These are phyloP conservation scores for Colletotrichum sublineola DNA, from an alignment of 2,329 filamentous ascomycete genomes.

Conservation along the genomic window DNA sequence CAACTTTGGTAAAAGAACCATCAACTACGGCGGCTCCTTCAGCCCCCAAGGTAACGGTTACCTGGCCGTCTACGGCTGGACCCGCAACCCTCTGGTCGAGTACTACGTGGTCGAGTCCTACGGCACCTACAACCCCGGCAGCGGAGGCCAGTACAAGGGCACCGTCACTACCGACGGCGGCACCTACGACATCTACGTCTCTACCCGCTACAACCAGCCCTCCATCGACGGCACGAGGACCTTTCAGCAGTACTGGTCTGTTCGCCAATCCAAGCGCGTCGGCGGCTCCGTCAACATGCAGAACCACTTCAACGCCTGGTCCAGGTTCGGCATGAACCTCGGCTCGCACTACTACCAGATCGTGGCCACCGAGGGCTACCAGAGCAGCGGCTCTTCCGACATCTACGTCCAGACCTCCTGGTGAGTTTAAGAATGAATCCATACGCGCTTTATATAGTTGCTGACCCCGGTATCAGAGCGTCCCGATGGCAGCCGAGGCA, in stretches of 20 bases:
- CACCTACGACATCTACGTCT: slow-evolving; percentile 54
- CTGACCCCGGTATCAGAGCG: not conserved
- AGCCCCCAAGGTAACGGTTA: slow-evolving; percentile 55
- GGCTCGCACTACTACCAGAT: slow-evolving; percentile 67
- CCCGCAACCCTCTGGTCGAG: slow-evolving; percentile 54
- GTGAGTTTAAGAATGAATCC: not conserved
- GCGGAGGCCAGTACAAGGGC: slow-evolving; percentile 51
- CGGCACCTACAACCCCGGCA: slow-evolving; percentile 58
- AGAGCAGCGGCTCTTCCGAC: slow-evolving; percentile 60
- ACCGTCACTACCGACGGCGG: slow-evolving; percentile 51
- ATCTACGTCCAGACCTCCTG: slow-evolving; percentile 50
- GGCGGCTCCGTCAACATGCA: slow-evolving; percentile 63
- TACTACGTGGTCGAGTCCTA: slow-evolving; percentile 60
- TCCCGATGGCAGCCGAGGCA: no score
- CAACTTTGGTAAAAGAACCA: slow-evolving; percentile 11
- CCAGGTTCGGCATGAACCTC: slow-evolving; percentile 57
- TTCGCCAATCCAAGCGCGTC: slow-evolving; percentile 61
- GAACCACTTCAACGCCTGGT: slow-evolving; percentile 69
- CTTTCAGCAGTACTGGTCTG: slow-evolving; percentile 66
- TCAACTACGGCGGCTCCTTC: slow-evolving; percentile 49
- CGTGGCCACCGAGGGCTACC: slow-evolving; percentile 65
- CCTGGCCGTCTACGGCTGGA: slow-evolving; percentile 61
- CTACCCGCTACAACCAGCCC: slow-evolving; percentile 56
- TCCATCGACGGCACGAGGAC: slow-evolving; percentile 62
- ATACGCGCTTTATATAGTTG: not conserved